Evolutionary conservation across 2,329 filamentous ascomycete species (phyloP).

Genomic region (Endoconidiophora laricicola): DNA sequence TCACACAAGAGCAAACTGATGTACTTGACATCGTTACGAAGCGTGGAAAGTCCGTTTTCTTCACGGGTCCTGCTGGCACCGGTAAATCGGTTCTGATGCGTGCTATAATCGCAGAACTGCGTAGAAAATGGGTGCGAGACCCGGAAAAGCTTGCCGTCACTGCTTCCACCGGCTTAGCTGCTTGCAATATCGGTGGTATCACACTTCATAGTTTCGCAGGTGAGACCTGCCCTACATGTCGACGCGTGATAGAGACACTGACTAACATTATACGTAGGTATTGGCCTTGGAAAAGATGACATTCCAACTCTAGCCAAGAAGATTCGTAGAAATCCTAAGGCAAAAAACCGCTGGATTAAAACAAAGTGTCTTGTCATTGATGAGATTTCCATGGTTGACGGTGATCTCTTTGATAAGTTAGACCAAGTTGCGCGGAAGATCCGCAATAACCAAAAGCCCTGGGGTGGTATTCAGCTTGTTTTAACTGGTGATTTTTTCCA

Average conservation of each 20-base stretch:
- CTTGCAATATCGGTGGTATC: slow-evolving; percentile 90
- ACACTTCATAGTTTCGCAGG: slow-evolving; percentile 93
- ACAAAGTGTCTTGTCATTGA: slow-evolving; percentile 83
- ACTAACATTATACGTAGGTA: slow-evolving; percentile 24
- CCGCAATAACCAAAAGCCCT: slow-evolving; percentile 79
- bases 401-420: slow-evolving; percentile 90
- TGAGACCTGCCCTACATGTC: slow-evolving; percentile 11
- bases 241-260: neutral
- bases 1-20: slow-evolving; percentile 74
- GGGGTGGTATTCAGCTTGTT: slow-evolving; percentile 89
- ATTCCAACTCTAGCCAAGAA: slow-evolving; percentile 71
- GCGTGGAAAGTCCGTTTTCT: slow-evolving; percentile 78
- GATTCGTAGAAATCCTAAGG: slow-evolving; percentile 75
- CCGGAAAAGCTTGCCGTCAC: slow-evolving; percentile 81
- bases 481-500: slow-evolving; percentile 98
- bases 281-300: slow-evolving; percentile 84
- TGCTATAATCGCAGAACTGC: slow-evolving; percentile 69
- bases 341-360: slow-evolving; percentile 72
- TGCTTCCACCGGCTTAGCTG: slow-evolving; percentile 86
- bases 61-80: slow-evolving; percentile 89
- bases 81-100: slow-evolving; percentile 94
- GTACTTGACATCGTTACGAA: slow-evolving; percentile 73
- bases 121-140: slow-evolving; percentile 58
- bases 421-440: slow-evolving; percentile 72
- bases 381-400: slow-evolving; percentile 97